Conservation (phyloP, 306 rosid genomes). For the Fragaria iinumae region DNA sequence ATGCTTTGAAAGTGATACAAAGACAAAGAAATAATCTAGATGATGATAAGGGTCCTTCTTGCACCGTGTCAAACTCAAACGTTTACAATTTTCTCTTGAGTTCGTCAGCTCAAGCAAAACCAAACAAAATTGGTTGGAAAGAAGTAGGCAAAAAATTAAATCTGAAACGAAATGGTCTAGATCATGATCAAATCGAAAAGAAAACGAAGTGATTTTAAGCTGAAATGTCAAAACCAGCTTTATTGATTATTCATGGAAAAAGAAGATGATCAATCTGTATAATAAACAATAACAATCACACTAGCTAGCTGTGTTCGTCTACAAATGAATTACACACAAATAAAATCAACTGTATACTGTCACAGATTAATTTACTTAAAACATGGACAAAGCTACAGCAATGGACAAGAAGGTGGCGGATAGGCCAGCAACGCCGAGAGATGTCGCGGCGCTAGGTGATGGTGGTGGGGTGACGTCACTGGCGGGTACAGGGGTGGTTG, state of each 20-base stretch:
- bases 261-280: constrained; percentile 22
- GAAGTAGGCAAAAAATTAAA: not conserved
- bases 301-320: not conserved
- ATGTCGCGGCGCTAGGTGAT: constrained; percentile 29
- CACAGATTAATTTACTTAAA: constrained; percentile 26
- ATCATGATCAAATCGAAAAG: not conserved
- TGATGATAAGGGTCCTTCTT: not conserved
- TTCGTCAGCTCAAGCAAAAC: no score
- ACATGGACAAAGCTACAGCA: constrained; percentile 37
- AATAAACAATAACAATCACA: constrained; percentile 20
- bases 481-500: constrained; percentile 29
- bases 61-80: constrained; percentile 16
- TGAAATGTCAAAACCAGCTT: constrained; percentile 14
- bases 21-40: not conserved
- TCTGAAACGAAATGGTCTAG: not conserved
- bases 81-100: not conserved
- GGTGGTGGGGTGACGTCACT: constrained; percentile 23
- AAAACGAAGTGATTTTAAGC: not conserved
- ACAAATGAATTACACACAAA: not conserved
- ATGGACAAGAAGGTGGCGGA: constrained; percentile 38
- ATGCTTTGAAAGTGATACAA: not conserved
- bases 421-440: constrained; percentile 34
- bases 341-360: constrained; percentile 15
- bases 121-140: not conserved
- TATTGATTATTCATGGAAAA: not conserved